Percentiles rank a stretch among this genome's conserved stretches.
Conservation (phyloP, 495 filamentous ascomycete species). For the Talaromyces liani region DNA sequence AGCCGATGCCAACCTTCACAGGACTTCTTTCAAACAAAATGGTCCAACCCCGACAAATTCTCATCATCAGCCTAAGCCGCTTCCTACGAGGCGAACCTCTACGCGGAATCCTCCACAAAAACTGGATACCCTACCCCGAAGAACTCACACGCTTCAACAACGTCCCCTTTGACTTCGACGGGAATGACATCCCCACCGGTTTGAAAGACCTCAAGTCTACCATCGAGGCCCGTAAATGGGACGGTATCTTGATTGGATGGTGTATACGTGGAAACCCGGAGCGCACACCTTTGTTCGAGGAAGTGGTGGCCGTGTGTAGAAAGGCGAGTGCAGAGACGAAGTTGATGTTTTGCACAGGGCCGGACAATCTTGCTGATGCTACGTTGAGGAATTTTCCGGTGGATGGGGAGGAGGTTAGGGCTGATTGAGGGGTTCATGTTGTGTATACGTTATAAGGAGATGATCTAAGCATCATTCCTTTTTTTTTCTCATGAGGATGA, state of each 20-base stretch:
- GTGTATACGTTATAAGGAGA: too few relatives aligned
- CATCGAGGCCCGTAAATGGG: neutral
- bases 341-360: slow-evolving; percentile 4
- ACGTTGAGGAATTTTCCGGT: neutral
- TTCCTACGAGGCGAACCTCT: neutral
- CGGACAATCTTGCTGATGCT: neutral
- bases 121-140: neutral
- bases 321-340: neutral
- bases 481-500: too few relatives aligned
- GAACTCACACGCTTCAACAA: neutral
- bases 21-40: neutral
- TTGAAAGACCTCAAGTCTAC: neutral
- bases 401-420: neutral
- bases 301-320: neutral
- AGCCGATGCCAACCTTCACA: neutral
- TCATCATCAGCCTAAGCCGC: slow-evolving; percentile 1
- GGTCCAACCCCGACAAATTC: neutral
- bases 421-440: neutral
- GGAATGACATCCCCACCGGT: neutral
- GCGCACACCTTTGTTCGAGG: neutral
- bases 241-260: neutral
- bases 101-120: neutral
- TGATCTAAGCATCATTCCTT: too few relatives aligned
- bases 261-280: neutral
- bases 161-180: neutral